Base-by-base conservation (phyloP, 2,329 filamentous ascomycete genomes). In the Cercospora sojina region DNA sequence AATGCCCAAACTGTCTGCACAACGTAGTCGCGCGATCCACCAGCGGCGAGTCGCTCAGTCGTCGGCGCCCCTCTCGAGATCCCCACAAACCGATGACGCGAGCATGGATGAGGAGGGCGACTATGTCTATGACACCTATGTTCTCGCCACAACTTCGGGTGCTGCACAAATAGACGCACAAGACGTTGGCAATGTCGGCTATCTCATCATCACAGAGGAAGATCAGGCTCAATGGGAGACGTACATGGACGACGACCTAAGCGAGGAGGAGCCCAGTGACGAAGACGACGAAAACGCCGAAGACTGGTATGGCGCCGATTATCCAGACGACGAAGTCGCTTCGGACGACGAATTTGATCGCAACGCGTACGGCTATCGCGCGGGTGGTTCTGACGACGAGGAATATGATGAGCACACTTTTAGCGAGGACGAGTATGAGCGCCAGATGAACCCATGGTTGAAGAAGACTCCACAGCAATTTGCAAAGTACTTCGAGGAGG, bases 251-350 rank as follows among this genome's bases (percentile, higher is more conserved):
- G 83, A 85, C 13, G 82, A 84, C 12, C 78, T 79, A 16, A 84
- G 84, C 55, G 81, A 78, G 32, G 73, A 83, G 51, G 81, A 83
- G 78, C 83, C 87, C 68, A 86, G 82, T 35, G 87, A 88, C 66
- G 86, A 88, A 68, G 86, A 86, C 27, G 86, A 89, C 70, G 86
- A 86, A 41, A 89, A 89, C 74, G 89, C 91, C 38, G 91, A 93
- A 75, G 90, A 92, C 73, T 88, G 92, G 77, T 92, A 93, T 74
- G 87, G 88, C 3, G 89, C 90, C 62, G 91, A 93, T 76, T 93
- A 93, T 71, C 91, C 91, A 0, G 91, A 93, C 68, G 90, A 93
- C 62, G 91, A 93, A 75, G 84, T 92, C 13, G 88, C 87, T 53
- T 89, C 87, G 16, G 90, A 92, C 71, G 88, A 90, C 70, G 88